Conservation (phyloP, 2,329 filamentous ascomycete genomes). For the Colletotrichum sp. region DNA sequence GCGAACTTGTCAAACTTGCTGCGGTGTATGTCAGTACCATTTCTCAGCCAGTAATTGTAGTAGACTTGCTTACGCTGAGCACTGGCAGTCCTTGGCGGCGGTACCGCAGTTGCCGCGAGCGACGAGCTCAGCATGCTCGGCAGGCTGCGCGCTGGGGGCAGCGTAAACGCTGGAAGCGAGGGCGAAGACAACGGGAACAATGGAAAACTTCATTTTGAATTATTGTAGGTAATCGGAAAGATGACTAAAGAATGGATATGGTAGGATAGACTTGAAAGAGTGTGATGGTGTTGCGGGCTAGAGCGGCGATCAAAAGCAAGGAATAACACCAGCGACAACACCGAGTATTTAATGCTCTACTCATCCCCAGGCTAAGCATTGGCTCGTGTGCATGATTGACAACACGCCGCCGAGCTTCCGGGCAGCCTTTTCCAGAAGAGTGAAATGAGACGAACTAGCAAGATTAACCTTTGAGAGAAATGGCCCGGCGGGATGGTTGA, state of each 20-base stretch:
- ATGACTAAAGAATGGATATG: not conserved
- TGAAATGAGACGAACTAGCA: not conserved
- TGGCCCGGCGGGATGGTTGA: not conserved
- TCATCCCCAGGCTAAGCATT: not conserved
- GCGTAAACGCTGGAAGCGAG: not conserved
- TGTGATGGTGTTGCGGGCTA: not conserved
- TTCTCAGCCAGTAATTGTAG: not conserved
- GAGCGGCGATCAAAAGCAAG: not conserved
- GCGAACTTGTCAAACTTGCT: not conserved
- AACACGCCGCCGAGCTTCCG: not conserved
- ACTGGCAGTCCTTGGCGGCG: not conserved
- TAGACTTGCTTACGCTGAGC: not conserved
- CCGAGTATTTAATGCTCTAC: not conserved
- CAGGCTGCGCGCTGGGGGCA: not conserved
- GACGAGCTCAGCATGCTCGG: not conserved
- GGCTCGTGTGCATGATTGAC: not conserved
- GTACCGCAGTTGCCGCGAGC: not conserved
- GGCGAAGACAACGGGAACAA: not conserved
- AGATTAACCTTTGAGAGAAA: not conserved
- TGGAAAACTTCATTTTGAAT: not conserved
- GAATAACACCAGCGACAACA: not conserved
- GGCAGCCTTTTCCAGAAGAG: not conserved
- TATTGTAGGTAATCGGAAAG: not conserved
- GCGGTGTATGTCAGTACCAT: not conserved
- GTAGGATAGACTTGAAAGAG: not conserved